Evolutionary conservation across 208 protist species (phyloP).

Genomic region (Lotmaria passim): DNA sequence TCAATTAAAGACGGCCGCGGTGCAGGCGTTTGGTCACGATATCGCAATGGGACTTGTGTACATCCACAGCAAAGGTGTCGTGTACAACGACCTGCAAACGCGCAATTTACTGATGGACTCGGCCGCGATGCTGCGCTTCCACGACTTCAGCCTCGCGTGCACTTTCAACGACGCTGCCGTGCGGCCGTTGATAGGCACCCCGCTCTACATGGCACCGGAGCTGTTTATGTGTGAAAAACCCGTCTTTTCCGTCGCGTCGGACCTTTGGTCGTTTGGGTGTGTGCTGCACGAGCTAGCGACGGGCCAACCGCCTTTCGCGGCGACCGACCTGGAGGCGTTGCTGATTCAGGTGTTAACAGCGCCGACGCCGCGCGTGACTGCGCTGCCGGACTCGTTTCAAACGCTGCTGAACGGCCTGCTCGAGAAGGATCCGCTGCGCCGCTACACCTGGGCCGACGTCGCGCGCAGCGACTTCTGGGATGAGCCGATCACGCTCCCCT

Average conservation of each 20-base stretch:
- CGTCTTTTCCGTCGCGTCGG: slow-evolving; percentile 85
- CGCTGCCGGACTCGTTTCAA: slow-evolving; percentile 66
- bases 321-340: slow-evolving; percentile 88
- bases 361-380: slow-evolving; percentile 36
- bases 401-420: slow-evolving; percentile 68
- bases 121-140: slow-evolving; percentile 89
- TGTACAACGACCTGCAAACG: slow-evolving; percentile 93
- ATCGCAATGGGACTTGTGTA: slow-evolving; percentile 88
- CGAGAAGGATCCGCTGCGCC: slow-evolving; percentile 81
- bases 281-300: slow-evolving; percentile 93
- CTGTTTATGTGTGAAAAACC: slow-evolving; percentile 76
- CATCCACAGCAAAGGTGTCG: slow-evolving; percentile 90
- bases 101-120: slow-evolving; percentile 94
- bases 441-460: slow-evolving; percentile 83
- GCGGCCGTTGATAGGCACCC: slow-evolving; percentile 71
- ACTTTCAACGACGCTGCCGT: slow-evolving; percentile 47
- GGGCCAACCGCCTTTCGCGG: slow-evolving; percentile 94
- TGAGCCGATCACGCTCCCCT: slow-evolving; percentile 39
- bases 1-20: slow-evolving; percentile 65
- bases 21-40: slow-evolving; percentile 85
- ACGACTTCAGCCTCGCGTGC: slow-evolving; percentile 91
- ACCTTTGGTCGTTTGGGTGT: slow-evolving; percentile 95
- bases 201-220: slow-evolving; percentile 95
- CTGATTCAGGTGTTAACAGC: slow-evolving; percentile 89
- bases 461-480: slow-evolving; percentile 85